Evolutionary conservation across 2,329 filamentous ascomycete species (phyloP), one percentile per base, ranked within the genome.

Genomic region (Curvularia hawaiiensis): DNA sequence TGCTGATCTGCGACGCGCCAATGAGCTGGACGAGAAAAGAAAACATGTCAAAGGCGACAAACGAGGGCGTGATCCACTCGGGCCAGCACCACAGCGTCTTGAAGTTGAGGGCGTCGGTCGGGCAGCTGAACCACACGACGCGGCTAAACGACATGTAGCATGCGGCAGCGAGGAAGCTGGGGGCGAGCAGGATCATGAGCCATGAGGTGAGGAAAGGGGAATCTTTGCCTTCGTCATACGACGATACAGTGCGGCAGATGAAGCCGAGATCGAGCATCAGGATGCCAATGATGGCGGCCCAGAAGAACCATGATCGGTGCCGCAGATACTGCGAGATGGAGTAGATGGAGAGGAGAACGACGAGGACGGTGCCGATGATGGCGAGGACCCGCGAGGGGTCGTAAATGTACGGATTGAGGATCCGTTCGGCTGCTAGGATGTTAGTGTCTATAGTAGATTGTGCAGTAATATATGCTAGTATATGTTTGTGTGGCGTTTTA

Each of bases 211-310:
- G 67, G 35, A 73, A 74, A 0, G 79, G 77, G 0, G 66, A 28
- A 31, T 73, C 68, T 30, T 69, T 56, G 22, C 65, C 61, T n/a
- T 75, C 73, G 33, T 75, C 64, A 18, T 65, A 60, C 9, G 73
- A 67, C 0, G 80, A 80, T 22, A 82, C 62, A 4, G 79, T 71
- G 52, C 84, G 80, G 12, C 79, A 82, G 39, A 83, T 67, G 63
- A 85, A 85, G 16, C 84, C 84, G 20, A 85, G 73, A 0, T 74
- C 69, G 63, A 85, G 82, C 66, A 84, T 75, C 22, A 71, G 9
- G 5, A 75, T 62, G 50, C 62, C 72, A 51, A 73, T 71, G 41
- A 75, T 62, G 49, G 68, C 67, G 0, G 72, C 64, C 72, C 72
- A 75, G 65, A 75, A 74, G 58, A 76, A 76, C 67, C 70, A 76